A percentile compares a stretch with the other conserved stretches of the same genome.
Conservation (phyloP, 352 stramenopile species). For the Phytophthora foliorum region DNA sequence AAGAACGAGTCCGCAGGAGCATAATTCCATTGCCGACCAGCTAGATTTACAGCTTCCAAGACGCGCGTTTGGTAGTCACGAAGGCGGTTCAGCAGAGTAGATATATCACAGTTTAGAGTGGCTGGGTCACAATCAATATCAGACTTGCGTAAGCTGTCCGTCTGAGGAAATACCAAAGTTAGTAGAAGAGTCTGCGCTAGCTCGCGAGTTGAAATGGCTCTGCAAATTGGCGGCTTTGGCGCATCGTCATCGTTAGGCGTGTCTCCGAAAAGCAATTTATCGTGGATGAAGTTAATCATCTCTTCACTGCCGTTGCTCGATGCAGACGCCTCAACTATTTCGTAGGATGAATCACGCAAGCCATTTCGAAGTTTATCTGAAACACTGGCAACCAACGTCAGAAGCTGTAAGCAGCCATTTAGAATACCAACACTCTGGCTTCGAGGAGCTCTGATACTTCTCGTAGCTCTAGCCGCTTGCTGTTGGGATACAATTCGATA, state of each 20-base stretch:
- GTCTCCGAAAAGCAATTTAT: constrained; percentile 34
- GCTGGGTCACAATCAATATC: neutral
- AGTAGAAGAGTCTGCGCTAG: constrained; percentile 30
- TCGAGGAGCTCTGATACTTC: constrained; percentile 3
- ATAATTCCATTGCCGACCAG: constrained; percentile 74
- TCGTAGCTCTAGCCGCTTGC: neutral
- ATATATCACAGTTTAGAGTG: constrained; percentile 18
- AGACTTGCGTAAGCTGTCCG: neutral
- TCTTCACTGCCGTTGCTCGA: neutral
- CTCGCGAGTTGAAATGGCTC: constrained; percentile 15
- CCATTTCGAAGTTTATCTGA: constrained; percentile 20
- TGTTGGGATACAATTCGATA: constrained; percentile 20
- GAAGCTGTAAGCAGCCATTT: constrained; percentile 28
- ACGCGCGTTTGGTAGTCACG: constrained; percentile 41
- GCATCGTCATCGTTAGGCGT: neutral
- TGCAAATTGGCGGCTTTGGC: constrained; percentile 21
- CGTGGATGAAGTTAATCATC: constrained; percentile 31
- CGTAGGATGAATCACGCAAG: neutral
- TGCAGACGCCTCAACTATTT: neutral
- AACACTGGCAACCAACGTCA: constrained; percentile 22
- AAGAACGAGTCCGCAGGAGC: constrained; percentile 56
- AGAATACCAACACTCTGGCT: constrained; percentile 22
- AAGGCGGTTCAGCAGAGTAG: constrained; percentile 27
- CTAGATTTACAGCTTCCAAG: constrained; percentile 30
- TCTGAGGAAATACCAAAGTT: constrained; percentile 26